Conservation (phyloP, 352 stramenopile species). For the Globisporangium takayamanum region DNA sequence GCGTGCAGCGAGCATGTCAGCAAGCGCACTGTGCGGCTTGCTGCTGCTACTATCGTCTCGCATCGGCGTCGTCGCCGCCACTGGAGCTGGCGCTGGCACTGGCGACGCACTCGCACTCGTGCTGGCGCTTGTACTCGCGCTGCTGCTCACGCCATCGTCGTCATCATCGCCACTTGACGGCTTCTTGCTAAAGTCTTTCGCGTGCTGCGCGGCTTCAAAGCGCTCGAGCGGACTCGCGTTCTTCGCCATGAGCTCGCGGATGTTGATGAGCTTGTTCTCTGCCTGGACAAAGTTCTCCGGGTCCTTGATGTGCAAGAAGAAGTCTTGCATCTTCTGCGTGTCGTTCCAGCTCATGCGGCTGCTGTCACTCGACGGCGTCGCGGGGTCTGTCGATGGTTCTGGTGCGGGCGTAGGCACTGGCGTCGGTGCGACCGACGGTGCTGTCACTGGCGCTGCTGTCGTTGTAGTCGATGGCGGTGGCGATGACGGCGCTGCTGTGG, state of each 20-base stretch:
- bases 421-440: constrained; percentile 2
- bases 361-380: constrained; percentile 7
- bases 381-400: too few species aligned
- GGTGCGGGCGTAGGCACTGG: not conserved
- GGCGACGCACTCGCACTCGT: not conserved
- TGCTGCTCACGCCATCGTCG: constrained; percentile 1
- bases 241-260: constrained; percentile 38
- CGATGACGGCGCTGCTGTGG: constrained; percentile 11
- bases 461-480: constrained; percentile 1
- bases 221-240: constrained; percentile 18
- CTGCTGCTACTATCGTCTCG: constrained; percentile 9
- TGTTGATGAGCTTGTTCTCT: constrained; percentile 52
- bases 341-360: constrained; percentile 29
- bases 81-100: constrained; percentile 1
- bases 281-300: constrained; percentile 24
- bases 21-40: constrained; percentile 15
- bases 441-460: not conserved
- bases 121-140: not conserved
- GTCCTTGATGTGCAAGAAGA: constrained; percentile 43
- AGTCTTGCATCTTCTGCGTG: constrained; percentile 49
- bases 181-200: constrained; percentile 2
- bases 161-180: not conserved
- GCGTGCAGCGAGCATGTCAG: constrained; percentile 16
- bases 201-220: constrained; percentile 1
- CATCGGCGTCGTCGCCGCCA: constrained; percentile 1